Conservation (phyloP, 2,329 filamentous ascomycete species). For the Colletotrichum filicis region DNA sequence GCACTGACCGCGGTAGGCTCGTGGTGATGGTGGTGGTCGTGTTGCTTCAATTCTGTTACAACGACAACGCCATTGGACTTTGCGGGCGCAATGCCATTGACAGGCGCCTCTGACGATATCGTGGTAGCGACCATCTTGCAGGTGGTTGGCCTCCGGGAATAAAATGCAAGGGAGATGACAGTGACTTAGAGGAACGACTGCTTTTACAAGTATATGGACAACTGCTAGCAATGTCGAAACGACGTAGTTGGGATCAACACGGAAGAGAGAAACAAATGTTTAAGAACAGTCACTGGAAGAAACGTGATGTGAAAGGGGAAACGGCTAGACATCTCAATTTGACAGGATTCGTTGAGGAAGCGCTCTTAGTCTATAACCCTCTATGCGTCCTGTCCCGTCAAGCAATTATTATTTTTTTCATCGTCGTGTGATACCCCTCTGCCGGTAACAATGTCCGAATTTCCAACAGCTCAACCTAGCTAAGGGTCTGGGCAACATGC, state of each 20-base stretch:
- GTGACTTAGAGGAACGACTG: neutral
- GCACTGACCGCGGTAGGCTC: neutral
- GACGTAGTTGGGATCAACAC: neutral
- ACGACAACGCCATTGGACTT: conserved; percentile 16
- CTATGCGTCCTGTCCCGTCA: neutral
- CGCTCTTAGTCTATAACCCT: neutral
- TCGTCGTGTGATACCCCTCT: conserved; percentile 7
- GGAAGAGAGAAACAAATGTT: neutral
- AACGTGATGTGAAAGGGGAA: neutral
- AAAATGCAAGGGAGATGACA: neutral
- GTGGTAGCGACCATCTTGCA: conserved; percentile 14
- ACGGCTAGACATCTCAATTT: neutral
- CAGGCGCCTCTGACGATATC: conserved; percentile 2
- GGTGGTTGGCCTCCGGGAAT: neutral
- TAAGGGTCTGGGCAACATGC: neutral
- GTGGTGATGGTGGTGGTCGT: neutral
- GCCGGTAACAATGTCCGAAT: conserved; percentile 4
- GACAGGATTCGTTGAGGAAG: neutral
- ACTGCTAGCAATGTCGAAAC: neutral
- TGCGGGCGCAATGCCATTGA: conserved; percentile 3
- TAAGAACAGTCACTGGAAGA: neutral
- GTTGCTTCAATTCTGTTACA: conserved; percentile 12
- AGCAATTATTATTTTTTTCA: neutral
- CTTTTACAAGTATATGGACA: no score
- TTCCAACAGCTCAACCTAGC: neutral